Base-by-base conservation (phyloP, 228 moss, liverwort and hornwort species). In the Sphagnum fallax region DNA sequence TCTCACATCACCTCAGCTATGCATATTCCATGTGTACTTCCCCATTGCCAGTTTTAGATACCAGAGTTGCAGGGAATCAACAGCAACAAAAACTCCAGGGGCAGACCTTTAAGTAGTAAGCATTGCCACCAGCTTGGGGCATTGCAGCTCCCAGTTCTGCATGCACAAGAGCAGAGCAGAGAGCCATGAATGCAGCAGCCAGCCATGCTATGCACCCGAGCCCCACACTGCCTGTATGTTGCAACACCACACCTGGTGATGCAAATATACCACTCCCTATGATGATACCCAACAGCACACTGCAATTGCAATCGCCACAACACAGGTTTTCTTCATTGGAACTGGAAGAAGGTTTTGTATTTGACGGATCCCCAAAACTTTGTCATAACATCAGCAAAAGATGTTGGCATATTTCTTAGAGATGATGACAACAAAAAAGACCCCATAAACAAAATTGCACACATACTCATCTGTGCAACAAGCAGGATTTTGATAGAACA, bases 211-310 rank as follows among this genome's bases (percentile, higher is more conserved):
- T 48, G 10, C 92, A 78, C 49, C 85, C 87, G 62, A 87, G 81
- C 65, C 95, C 95, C 50, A 95, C 89, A 73, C 92, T 92, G 71
- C 92, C 95, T 10, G 95, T 77, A 69, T 84, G 78, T 18, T 69
- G 76, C 55, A 95, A 75, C 73, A 95, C 92, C 61, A 88, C 82
- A 53, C 95, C 95, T 1, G 92, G 89, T 60, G 95, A 89, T 63
- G 95, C 83, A 67, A 92, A 90, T 69, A 95, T 90, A 48, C 92
- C 95, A 71, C 92, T 95, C 49, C 95, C 95, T 5, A 95, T 67
- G 12, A 89, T 68, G 5, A 85, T 74, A 59, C 92, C 90, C 75
- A 92, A 83, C 65, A 85, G 69, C 69, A 95, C 69, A 71, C 95
- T 95, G 88, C 86, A 88, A 14, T 52, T 61, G 60, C 68, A 63